These are phyloP conservation scores for Alternaria brassicicola DNA, from an alignment of 2,329 filamentous ascomycete genomes.

Conservation along the genomic window DNA sequence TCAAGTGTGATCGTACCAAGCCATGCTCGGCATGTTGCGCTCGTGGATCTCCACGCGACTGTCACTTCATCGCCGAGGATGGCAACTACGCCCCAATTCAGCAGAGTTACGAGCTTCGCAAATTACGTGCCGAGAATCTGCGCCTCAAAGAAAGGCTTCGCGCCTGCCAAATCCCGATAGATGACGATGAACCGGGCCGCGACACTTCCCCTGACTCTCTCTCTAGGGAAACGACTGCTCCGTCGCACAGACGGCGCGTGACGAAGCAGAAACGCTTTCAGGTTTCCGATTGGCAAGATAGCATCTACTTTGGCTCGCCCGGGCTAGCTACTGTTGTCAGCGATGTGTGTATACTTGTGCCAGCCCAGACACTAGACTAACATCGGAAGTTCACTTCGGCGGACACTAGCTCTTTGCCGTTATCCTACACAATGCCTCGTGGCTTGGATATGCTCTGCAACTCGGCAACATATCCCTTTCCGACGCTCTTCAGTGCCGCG, in stretches of 20 bases:
- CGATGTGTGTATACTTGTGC: conserved; percentile 46
- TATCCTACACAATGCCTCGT: conserved; percentile 53
- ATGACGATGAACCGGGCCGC: conserved; percentile 47
- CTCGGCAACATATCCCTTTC: conserved; percentile 52
- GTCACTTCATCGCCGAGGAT: conserved; percentile 55
- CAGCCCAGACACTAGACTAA: conserved; percentile 21
- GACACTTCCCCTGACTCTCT: conserved; percentile 30
- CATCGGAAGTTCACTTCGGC: conserved; percentile 51
- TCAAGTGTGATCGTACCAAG: conserved; percentile 59
- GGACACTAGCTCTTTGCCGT: conserved; percentile 45
- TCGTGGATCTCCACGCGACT: conserved; percentile 55
- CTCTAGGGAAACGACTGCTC: conserved; percentile 23
- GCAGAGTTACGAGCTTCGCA: conserved; percentile 56
- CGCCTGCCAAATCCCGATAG: conserved; percentile 40
- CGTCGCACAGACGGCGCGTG: conserved; percentile 32
- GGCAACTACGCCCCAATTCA: conserved; percentile 55
- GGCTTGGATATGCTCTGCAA: conserved; percentile 52
- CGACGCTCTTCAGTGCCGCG: conserved; percentile 50
- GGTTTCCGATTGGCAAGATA: conserved; percentile 51
- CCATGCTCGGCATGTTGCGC: conserved; percentile 58
- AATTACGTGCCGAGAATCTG: conserved; percentile 54
- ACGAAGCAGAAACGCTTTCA: conserved; percentile 48
- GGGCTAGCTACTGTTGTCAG: conserved; percentile 55
- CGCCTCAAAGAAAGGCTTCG: conserved; percentile 53
- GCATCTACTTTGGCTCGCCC: conserved; percentile 59